Percentiles rank a stretch among this genome's conserved stretches.
Evolutionary conservation across 129 eudicot species (phyloP).

Genomic region (Mikania micrantha): DNA sequence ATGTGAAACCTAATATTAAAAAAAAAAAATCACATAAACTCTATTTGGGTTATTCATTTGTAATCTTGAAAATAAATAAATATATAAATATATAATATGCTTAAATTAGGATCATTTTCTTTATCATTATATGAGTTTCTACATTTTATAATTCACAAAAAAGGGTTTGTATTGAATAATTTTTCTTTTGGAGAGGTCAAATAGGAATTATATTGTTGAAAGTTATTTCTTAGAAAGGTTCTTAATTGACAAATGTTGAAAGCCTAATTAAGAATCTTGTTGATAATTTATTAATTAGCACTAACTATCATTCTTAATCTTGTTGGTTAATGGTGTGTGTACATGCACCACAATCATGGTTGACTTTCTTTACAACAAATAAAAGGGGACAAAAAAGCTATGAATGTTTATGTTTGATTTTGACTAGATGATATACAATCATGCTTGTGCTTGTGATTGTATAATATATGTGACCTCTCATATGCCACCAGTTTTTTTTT

Average conservation of each 20-base stretch:
- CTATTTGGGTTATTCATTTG: too few relatives aligned
- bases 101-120: neutral
- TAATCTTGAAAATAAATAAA: too few relatives aligned
- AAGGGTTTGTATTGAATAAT: neutral
- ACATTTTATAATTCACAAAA: neutral
- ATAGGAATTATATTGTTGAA: neutral
- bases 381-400: neutral
- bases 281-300: constrained; percentile 16
- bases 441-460: constrained; percentile 7
- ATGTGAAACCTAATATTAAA: too few relatives aligned
- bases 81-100: too few relatives aligned
- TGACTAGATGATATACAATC: constrained; percentile 13
- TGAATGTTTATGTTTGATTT: neutral
- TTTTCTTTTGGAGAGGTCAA: neutral
- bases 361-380: constrained; percentile 14
- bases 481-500: constrained; percentile 4
- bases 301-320: constrained; percentile 25
- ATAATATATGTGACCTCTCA: neutral
- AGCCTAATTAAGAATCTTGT: constrained; percentile 19
- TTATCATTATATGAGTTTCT: neutral
- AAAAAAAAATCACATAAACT: too few relatives aligned
- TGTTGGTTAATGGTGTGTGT: constrained; percentile 13
- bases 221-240: neutral
- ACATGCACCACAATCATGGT: constrained; percentile 24
- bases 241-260: constrained; percentile 22